phyloP scores from a whole-genome alignment of 2,329 filamentous ascomycete genomes.

The Botrytis porri region DNA sequence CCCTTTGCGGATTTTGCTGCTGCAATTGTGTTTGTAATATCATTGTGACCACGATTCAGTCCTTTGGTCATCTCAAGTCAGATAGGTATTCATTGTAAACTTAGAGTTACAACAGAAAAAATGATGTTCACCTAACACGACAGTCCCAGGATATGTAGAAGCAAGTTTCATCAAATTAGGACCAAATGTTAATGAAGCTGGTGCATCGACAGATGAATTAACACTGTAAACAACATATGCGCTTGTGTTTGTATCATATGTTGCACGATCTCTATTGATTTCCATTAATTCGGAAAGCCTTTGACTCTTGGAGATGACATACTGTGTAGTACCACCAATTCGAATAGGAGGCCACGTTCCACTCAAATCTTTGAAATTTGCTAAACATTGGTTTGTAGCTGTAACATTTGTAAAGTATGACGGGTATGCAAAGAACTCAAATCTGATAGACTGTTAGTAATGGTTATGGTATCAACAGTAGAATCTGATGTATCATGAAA shows the following conservation, averaged over 20 bases:
- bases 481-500: not conserved
- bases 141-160: slow-evolving; percentile 46
- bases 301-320: slow-evolving; percentile 14
- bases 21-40: slow-evolving; percentile 52
- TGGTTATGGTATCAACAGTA: not conserved
- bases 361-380: slow-evolving; percentile 49
- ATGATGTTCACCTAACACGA: slow-evolving; percentile 43
- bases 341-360: slow-evolving; percentile 53
- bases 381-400: slow-evolving; percentile 49
- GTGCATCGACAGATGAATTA: slow-evolving; percentile 46
- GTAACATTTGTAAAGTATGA: slow-evolving; percentile 52
- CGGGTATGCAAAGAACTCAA: slow-evolving; percentile 57
- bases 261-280: slow-evolving; percentile 46
- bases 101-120: not conserved
- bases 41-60: slow-evolving; percentile 52
- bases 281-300: not conserved
- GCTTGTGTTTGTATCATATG: slow-evolving; percentile 46
- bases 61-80: slow-evolving; percentile 31
- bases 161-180: slow-evolving; percentile 52
- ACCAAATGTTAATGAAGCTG: slow-evolving; percentile 50
- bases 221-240: slow-evolving; percentile 52
- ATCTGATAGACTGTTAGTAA: slow-evolving; percentile 35
- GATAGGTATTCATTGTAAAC: not conserved
- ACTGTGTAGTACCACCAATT: slow-evolving; percentile 58
- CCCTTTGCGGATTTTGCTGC: slow-evolving; percentile 47